phyloP scores from a whole-genome alignment of 129 eudicot species.

The Centrapalus pauciflorus region DNA sequence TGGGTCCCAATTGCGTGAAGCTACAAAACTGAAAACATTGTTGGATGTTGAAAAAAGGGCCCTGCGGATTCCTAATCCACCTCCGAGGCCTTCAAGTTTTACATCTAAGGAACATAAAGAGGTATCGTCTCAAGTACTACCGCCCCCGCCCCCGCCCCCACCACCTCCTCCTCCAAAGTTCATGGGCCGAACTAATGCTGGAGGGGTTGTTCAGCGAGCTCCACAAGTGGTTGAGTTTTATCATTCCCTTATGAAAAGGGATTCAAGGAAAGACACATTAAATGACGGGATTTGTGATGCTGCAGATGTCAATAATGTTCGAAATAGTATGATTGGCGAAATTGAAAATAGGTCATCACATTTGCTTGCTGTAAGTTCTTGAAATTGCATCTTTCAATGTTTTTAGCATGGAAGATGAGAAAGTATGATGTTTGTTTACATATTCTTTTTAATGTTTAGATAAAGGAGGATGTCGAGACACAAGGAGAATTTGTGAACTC shows the following conservation, averaged over 20 bases:
- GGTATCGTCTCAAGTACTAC: constrained; percentile 27
- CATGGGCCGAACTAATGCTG: constrained; percentile 23
- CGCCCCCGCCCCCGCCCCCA: constrained; percentile 65
- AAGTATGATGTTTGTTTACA: not conserved
- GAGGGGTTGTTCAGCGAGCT: constrained; percentile 78
- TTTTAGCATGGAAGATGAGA: not conserved
- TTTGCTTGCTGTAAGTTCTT: constrained; percentile 82
- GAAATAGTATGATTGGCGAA: constrained; percentile 91
- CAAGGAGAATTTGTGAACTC: constrained; percentile 93
- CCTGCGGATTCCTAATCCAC: constrained; percentile 79
- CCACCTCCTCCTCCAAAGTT: constrained; percentile 79
- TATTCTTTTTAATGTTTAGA: constrained; percentile 35
- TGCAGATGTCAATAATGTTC: constrained; percentile 55
- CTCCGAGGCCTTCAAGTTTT: constrained; percentile 70
- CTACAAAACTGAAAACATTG: constrained; percentile 41
- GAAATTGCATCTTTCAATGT: not conserved
- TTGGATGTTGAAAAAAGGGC: constrained; percentile 73
- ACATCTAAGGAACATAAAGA: constrained; percentile 32
- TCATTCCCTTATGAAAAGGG: constrained; percentile 96
- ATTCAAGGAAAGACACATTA: constrained; percentile 64
- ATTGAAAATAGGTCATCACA: constrained; percentile 92
- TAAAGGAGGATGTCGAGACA: constrained; percentile 94
- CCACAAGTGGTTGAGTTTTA: constrained; percentile 95
- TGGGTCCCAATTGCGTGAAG: constrained; percentile 41
- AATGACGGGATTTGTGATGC: constrained; percentile 55